Evolutionary conservation across 2,329 filamentous ascomycete genomes (phyloP), one percentile per base, ranked within the genome.

Genomic region (Botrytis elliptica): DNA sequence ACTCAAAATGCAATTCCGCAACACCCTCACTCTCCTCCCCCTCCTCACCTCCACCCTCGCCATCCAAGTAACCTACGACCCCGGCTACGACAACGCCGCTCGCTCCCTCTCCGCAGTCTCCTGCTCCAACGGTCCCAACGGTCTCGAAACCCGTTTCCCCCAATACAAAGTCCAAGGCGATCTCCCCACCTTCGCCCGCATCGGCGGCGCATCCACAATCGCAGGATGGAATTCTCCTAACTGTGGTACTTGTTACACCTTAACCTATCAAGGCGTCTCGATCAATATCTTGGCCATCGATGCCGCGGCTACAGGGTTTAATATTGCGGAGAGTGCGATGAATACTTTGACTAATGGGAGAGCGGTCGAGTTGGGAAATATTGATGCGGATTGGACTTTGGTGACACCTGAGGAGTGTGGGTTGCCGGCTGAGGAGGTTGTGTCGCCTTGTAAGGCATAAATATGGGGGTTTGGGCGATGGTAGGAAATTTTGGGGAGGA

Each of bases 41-140:
- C 78, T 82, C 10, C 8, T 68, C 49, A 79, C 82, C 74, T 80
- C 80, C 73, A 84, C 83, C 77, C 75, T 69, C 9, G 77, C 78
- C 33, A 80, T 84, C 69, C 81, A 79, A 82, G 91, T 94, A 79
- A 91, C 90, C 76, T 95, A 91, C 83, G 92, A 95, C 83, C 83
- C 84, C n/a, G 89, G 87, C 80, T 96, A 93, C 84, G 92, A 95
- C 80, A 84, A 91, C 76, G 81, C 81, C 63, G 77, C 77, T 74
- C 87, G 89, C 74, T 84, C 87, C 63, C 81, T 95, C 73, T 85
- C 83, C 49, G 81, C 79, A 7, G 86, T 94, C 64, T 81, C 90
- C 75, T 93, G 91, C 87, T 91, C 89, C 55, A 89, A 93, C 80
- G 91, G 91, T 70, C 66, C 76, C 75, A 91, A 92, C 82, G 91